Conservation (phyloP, 2,329 filamentous ascomycete genomes). For the Penicillium fuscoglaucum region DNA sequence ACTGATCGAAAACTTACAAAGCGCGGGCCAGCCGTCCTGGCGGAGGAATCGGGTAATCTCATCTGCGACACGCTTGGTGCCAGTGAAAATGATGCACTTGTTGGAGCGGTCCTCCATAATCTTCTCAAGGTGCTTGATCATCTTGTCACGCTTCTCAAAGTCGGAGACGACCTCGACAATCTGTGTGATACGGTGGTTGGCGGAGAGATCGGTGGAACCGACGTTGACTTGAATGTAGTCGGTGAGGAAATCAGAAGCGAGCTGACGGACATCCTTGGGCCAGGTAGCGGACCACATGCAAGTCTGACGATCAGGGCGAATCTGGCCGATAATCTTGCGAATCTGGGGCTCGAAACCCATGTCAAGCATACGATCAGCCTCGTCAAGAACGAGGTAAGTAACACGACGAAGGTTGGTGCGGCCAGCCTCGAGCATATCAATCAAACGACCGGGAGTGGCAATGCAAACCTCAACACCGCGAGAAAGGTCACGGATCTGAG, state of each 20-base stretch:
- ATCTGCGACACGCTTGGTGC: constrained; percentile 86
- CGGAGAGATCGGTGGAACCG: constrained; percentile 90
- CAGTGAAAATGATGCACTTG: constrained; percentile 92
- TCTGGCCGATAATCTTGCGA: constrained; percentile 96
- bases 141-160: constrained; percentile 94
- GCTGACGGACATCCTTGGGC: constrained; percentile 95
- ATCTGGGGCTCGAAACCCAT: constrained; percentile 99
- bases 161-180: constrained; percentile 95
- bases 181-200: constrained; percentile 97
- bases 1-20: constrained; percentile 64
- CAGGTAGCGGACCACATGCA: constrained; percentile 99
- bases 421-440: constrained; percentile 97
- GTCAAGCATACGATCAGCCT: constrained; percentile 99
- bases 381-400: constrained; percentile 96
- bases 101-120: constrained; percentile 96
- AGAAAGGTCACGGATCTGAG: constrained; percentile 91
- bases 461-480: constrained; percentile 98
- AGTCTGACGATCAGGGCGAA: constrained; percentile 96
- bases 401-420: constrained; percentile 98
- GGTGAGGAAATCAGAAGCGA: constrained; percentile 85
- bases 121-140: constrained; percentile 97
- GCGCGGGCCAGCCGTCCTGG: constrained; percentile 95
- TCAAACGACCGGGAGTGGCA: constrained; percentile 93
- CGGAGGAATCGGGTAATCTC: constrained; percentile 97
- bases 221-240: constrained; percentile 99